Conservation (phyloP, 345 rosid species). For the Eucalyptus paniculata region DNA sequence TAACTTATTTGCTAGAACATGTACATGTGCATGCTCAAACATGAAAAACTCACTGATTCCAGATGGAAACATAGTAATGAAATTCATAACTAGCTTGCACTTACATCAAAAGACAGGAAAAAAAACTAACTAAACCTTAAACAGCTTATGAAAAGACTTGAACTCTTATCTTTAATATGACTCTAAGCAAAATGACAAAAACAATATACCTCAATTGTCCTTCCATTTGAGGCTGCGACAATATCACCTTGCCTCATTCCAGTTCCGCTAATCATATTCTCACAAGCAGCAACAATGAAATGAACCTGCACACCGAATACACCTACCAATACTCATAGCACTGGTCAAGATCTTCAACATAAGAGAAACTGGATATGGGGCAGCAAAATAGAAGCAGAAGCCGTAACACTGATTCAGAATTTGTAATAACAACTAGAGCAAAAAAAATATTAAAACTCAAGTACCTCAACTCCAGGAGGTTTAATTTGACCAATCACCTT, state of each 20-base stretch:
- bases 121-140: neutral
- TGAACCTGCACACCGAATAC: slow-evolving; percentile 40
- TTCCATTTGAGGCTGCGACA: slow-evolving; percentile 85
- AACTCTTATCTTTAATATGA: neutral
- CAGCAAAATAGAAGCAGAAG: neutral
- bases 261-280: slow-evolving; percentile 97
- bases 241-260: slow-evolving; percentile 99
- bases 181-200: neutral
- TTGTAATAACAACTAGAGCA: neutral
- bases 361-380: neutral
- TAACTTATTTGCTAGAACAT: neutral
- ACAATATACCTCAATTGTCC: slow-evolving; percentile 67
- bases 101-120: neutral
- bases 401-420: neutral
- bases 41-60: neutral
- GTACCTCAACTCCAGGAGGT: slow-evolving; percentile 90
- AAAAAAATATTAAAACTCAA: neutral
- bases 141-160: neutral
- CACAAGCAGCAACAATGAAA: slow-evolving; percentile 91
- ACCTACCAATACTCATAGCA: neutral
- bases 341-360: neutral
- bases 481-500: slow-evolving; percentile 85
- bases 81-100: neutral
- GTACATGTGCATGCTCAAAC: neutral
- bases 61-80: neutral